phyloP scores from a whole-genome alignment of 2,329 filamentous ascomycete species.

The Cercospora zeae-maydis region DNA sequence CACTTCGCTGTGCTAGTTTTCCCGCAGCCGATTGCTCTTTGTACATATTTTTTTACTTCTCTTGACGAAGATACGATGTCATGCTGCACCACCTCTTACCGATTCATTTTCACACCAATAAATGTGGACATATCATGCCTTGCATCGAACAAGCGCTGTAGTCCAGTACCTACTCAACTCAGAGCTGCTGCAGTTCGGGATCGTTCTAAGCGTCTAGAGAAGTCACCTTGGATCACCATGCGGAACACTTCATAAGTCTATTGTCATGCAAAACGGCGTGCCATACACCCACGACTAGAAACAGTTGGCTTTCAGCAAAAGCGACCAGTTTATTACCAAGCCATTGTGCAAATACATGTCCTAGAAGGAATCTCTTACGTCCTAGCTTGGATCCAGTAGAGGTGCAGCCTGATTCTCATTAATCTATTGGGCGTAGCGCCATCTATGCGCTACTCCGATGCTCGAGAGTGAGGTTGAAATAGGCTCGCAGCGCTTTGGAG shows the following conservation, averaged over 20 bases:
- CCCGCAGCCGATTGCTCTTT: not conserved
- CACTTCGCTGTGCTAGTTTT: not conserved
- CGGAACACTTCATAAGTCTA: not conserved
- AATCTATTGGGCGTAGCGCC: not conserved
- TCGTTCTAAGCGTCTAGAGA: not conserved
- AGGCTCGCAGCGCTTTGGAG: not conserved
- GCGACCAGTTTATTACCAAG: too few relatives aligned
- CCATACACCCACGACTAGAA: too few relatives aligned
- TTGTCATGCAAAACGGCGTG: not conserved
- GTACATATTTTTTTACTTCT: not conserved
- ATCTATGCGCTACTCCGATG: not conserved
- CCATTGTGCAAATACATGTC: too few relatives aligned
- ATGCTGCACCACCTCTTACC: not conserved
- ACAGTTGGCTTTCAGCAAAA: too few relatives aligned
- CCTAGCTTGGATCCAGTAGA: not conserved
- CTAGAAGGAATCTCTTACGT: too few relatives aligned
- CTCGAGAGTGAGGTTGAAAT: not conserved
- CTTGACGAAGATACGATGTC: not conserved
- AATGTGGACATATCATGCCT: not conserved
- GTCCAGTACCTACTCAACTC: not conserved
- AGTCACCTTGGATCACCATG: not conserved
- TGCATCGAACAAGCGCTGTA: not conserved
- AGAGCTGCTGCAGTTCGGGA: not conserved
- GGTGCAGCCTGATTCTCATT: not conserved
- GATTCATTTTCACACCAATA: not conserved